Conservation (phyloP, 106 monocot genomes). For the Apostasia shenzhenica region DNA sequence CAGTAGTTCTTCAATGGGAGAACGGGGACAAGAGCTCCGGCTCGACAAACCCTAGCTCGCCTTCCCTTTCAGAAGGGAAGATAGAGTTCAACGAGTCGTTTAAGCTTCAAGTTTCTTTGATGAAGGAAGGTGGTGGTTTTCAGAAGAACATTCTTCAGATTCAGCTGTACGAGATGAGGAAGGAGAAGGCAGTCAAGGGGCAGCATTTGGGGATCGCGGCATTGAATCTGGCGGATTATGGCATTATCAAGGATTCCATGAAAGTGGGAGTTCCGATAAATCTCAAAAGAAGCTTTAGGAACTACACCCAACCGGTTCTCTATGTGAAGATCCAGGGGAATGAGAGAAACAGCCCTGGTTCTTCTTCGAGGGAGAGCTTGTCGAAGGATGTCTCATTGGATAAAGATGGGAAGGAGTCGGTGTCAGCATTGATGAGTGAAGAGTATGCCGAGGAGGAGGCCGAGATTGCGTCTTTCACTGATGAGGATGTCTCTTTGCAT, state of each 20-base stretch:
- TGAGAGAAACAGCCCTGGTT: slow-evolving; percentile 16
- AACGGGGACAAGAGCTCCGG: slow-evolving; percentile 55
- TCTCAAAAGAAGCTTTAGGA: slow-evolving; percentile 63
- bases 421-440: slow-evolving; percentile 58
- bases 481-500: slow-evolving; percentile 53
- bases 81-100: slow-evolving; percentile 79
- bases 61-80: slow-evolving; percentile 40
- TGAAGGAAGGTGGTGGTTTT: slow-evolving; percentile 38
- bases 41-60: slow-evolving; percentile 26
- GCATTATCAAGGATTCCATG: slow-evolving; percentile 39
- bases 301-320: slow-evolving; percentile 43
- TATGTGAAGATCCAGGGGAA: slow-evolving; percentile 49
- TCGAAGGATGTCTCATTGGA: slow-evolving; percentile 35
- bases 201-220: slow-evolving; percentile 52
- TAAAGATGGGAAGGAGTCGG: slow-evolving; percentile 39
- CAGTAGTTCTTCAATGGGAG: slow-evolving; percentile 75
- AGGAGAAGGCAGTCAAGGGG: slow-evolving; percentile 47
- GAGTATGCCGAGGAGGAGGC: slow-evolving; percentile 59
- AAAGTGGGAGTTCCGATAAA: slow-evolving; percentile 37
- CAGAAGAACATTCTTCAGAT: slow-evolving; percentile 70
- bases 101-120: slow-evolving; percentile 47
- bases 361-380: slow-evolving; percentile 27
- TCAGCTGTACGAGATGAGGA: slow-evolving; percentile 56
- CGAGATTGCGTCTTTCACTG: slow-evolving; percentile 79
- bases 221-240: slow-evolving; percentile 69